phyloP scores from a whole-genome alignment of 225 moss, liverwort and hornwort genomes.

The Lunularia cruciata region DNA sequence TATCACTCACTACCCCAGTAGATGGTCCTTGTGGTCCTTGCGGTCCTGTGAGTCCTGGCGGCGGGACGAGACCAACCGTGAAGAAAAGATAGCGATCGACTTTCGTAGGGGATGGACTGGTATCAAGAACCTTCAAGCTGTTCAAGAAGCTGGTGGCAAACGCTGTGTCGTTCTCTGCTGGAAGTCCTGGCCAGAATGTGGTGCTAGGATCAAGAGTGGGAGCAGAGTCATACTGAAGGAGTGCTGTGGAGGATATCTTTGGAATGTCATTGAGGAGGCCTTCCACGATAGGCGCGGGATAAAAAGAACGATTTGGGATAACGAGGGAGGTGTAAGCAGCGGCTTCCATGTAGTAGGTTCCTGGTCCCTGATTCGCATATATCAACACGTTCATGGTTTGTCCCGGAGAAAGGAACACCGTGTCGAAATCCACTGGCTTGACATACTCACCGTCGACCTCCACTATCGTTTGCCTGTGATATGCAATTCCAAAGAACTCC shows the following conservation, averaged over 20 bases:
- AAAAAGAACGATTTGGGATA: constrained; percentile 25
- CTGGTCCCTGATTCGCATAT: constrained; percentile 24
- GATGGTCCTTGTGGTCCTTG: constrained; percentile 20
- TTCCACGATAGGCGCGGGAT: constrained; percentile 13
- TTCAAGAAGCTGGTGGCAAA: neutral
- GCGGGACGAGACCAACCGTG: constrained; percentile 33
- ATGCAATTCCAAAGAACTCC: constrained; percentile 30
- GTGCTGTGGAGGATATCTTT: neutral
- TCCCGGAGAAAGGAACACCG: constrained; percentile 20
- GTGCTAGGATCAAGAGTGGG: constrained; percentile 2
- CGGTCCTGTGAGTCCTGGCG: too few relatives aligned
- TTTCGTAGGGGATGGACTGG: constrained; percentile 19
- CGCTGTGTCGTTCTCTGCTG: constrained; percentile 26
- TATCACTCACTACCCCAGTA: constrained; percentile 37
- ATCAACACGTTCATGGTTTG: constrained; percentile 33
- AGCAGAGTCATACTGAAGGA: constrained; percentile 19
- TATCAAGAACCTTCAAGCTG: constrained; percentile 22
- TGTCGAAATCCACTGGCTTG: constrained; percentile 2
- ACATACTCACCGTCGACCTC: constrained; percentile 27
- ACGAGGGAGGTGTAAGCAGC: constrained; percentile 26
- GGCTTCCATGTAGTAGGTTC: constrained; percentile 35
- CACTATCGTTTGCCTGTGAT: constrained; percentile 33
- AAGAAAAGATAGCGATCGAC: constrained; percentile 36
- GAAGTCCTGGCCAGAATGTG: constrained; percentile 26
- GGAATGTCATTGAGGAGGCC: constrained; percentile 17